Conservation (phyloP, 345 rosid species). For the Theobroma cacao region DNA sequence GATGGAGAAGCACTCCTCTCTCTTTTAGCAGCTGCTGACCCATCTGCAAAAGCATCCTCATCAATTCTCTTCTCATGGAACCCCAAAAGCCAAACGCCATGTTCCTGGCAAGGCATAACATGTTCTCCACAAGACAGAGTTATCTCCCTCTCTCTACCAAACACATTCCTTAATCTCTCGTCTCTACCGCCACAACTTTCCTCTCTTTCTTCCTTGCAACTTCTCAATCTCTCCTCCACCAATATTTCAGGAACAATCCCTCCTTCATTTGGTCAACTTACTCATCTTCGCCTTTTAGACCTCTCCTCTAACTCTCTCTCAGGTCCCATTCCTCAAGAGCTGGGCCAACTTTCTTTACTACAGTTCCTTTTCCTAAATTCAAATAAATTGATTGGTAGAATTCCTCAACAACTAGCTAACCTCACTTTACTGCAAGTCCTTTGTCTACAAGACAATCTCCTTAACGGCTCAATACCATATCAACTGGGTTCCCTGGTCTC, state of each 20-base stretch:
- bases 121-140: constrained; percentile 85
- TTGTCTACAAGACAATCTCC: constrained; percentile 81
- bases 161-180: constrained; percentile 85
- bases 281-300: constrained; percentile 73
- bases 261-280: constrained; percentile 66
- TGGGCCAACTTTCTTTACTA: constrained; percentile 70
- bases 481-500: constrained; percentile 72
- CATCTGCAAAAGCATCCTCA: constrained; percentile 46
- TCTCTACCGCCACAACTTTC: constrained; percentile 66
- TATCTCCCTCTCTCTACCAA: constrained; percentile 72
- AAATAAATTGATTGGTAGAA: constrained; percentile 64
- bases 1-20: constrained; percentile 83
- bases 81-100: constrained; percentile 69
- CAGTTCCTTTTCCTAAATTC: constrained; percentile 84
- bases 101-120: constrained; percentile 89
- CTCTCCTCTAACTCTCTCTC: constrained; percentile 87
- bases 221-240: constrained; percentile 85
- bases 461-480: constrained; percentile 83
- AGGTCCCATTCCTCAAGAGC: constrained; percentile 67
- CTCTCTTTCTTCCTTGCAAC: constrained; percentile 79
- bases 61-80: constrained; percentile 74
- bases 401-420: constrained; percentile 68
- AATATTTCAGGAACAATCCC: constrained; percentile 89
- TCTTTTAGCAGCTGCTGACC: constrained; percentile 48
- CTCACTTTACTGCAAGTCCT: constrained; percentile 67